phyloP scores from a whole-genome alignment of 2,329 filamentous ascomycete species.

The Sphaerulina populicola region DNA sequence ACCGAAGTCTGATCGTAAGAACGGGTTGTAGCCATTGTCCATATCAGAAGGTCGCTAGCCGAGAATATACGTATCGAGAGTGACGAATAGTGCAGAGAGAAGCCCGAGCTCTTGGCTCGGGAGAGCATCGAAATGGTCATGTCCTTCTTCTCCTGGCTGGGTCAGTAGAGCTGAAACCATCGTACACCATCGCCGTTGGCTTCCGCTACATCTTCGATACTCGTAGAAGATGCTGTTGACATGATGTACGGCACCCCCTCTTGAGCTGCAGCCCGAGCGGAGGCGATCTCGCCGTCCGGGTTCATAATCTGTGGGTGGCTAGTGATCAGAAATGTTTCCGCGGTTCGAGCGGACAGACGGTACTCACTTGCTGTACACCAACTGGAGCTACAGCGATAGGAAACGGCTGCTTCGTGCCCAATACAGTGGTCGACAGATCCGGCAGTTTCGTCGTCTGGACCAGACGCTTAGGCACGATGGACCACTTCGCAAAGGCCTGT shows the following conservation, averaged over 20 bases:
- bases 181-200: slow-evolving; percentile 43
- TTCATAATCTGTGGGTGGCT: slow-evolving; percentile 47
- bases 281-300: slow-evolving; percentile 53
- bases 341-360: too few species aligned
- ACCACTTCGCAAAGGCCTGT: slow-evolving; percentile 13
- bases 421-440: slow-evolving; percentile 17
- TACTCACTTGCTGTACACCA: slow-evolving; percentile 48
- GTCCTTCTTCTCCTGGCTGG: slow-evolving; percentile 54
- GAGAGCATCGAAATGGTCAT: slow-evolving; percentile 56
- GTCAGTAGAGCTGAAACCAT: slow-evolving; percentile 74
- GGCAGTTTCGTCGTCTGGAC: slow-evolving; percentile 11
- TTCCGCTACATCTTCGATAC: slow-evolving; percentile 58
- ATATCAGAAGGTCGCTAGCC: slow-evolving; percentile 53
- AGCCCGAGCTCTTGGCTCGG: slow-evolving; percentile 55
- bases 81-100: slow-evolving; percentile 58
- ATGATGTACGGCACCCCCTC: slow-evolving; percentile 58
- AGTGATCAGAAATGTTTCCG: too few species aligned
- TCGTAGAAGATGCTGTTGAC: slow-evolving; percentile 54
- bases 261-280: slow-evolving; percentile 53
- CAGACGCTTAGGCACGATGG: slow-evolving; percentile 15
- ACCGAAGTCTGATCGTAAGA: slow-evolving; percentile 28
- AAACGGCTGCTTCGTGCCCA: slow-evolving; percentile 18
- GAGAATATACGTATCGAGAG: slow-evolving; percentile 61
- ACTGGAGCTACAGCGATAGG: slow-evolving; percentile 59
- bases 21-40: slow-evolving; percentile 23